phyloP scores from a whole-genome alignment of 2,329 filamentous ascomycete genomes.

The Coleophoma eucalyptorum region DNA sequence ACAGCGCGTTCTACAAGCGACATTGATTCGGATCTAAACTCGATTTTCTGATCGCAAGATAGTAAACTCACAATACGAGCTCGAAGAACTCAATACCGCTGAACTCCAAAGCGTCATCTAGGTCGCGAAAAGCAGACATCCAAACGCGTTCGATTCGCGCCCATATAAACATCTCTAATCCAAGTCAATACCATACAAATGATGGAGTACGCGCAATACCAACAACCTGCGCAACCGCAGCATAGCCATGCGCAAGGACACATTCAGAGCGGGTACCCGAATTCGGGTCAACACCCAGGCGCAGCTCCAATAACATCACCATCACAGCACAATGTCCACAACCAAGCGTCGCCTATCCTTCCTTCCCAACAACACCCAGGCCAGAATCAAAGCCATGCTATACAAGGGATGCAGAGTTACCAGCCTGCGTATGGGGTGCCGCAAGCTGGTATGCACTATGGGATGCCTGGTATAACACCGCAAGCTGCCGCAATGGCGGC shows the following conservation, averaged over 20 bases:
- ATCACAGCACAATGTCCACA: constrained; percentile 55
- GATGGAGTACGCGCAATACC: constrained; percentile 76
- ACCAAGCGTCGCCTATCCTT: constrained; percentile 76
- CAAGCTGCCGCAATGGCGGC: constrained; percentile 90
- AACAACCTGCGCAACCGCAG: constrained; percentile 55
- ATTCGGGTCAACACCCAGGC: constrained; percentile 49
- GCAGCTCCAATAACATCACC: constrained; percentile 62
- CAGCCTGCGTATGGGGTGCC: constrained; percentile 73
- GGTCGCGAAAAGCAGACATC: no score
- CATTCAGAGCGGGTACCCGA: constrained; percentile 58
- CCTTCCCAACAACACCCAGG: constrained; percentile 71
- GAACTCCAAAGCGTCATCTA: background rate
- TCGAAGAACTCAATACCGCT: background rate
- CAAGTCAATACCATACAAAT: constrained; percentile 34
- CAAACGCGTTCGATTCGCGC: no score
- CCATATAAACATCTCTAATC: no score
- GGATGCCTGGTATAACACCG: constrained; percentile 63
- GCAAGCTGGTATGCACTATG: constrained; percentile 75
- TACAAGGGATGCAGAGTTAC: constrained; percentile 75
- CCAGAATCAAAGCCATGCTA: constrained; percentile 54
- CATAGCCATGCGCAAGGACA: constrained; percentile 57
- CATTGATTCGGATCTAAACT: constrained; percentile 2
- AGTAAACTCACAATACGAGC: background rate
- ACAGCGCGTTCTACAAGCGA: constrained; percentile 15
- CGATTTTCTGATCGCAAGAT: background rate